phyloP scores from a whole-genome alignment of 179 eudicot species.

The Drosera spatulata region DNA sequence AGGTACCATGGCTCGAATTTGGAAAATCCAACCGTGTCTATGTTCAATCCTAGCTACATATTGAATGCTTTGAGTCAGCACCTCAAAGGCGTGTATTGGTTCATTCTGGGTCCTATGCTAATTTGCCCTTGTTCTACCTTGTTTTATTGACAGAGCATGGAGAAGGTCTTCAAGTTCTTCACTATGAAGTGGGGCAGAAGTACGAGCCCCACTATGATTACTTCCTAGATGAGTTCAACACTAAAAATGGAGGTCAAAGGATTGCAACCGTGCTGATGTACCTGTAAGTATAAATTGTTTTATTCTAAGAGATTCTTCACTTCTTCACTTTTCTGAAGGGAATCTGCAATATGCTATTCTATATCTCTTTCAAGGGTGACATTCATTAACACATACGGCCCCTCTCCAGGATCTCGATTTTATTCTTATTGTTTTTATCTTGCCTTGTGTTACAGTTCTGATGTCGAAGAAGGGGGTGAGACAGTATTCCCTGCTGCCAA shows the following conservation, averaged over 20 bases:
- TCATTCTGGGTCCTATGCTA: background rate
- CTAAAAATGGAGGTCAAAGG: slow-evolving; percentile 83
- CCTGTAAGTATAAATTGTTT: slow-evolving; percentile 47
- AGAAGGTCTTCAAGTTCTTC: slow-evolving; percentile 93
- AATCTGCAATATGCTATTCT: no score
- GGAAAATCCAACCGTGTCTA: no score
- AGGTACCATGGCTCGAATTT: no score
- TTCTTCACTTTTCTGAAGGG: no score
- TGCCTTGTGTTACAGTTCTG: slow-evolving; percentile 41
- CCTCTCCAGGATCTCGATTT: background rate
- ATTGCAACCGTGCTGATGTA: slow-evolving; percentile 96
- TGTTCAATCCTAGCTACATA: no score
- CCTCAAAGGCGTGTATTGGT: background rate
- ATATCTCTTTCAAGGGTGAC: no score
- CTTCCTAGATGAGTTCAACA: slow-evolving; percentile 65
- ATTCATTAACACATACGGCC: background rate
- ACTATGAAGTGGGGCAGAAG: slow-evolving; percentile 87
- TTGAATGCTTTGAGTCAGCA: no score
- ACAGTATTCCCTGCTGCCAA: slow-evolving; percentile 86
- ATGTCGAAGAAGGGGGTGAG: slow-evolving; percentile 96
- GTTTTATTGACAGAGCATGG: slow-evolving; percentile 54
- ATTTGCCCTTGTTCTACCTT: background rate
- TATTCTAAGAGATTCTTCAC: no score
- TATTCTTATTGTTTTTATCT: slow-evolving; percentile 1
- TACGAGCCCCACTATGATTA: slow-evolving; percentile 92